Evolutionary conservation across 2,329 filamentous ascomycete genomes (phyloP), one percentile per base, ranked within the genome.

Genomic region (Penicillium sumatraense): DNA sequence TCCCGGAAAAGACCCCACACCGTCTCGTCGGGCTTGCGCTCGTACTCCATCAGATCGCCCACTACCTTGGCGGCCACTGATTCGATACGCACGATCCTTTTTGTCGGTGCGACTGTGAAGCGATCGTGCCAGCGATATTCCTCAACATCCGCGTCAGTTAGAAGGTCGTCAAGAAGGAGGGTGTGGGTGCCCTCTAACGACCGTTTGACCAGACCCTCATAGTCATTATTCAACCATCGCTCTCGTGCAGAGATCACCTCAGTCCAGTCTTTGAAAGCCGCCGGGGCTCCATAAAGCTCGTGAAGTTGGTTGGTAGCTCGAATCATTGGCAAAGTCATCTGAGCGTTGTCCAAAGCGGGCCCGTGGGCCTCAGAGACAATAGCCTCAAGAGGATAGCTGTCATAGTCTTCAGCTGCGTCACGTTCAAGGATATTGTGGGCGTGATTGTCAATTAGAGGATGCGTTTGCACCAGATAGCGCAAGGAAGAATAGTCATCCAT

Each of bases 1-100:
- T 57, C 23, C 2, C 60, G 69, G 62, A 64, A 77, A 54, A 38
- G 40, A 18, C 49, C 55, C 63, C 59, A 65, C 51, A 66, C 51
- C 14, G 59, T 51, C 40, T 72, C 67, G 20, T 68, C 68, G 2
- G 72, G 65, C 27, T 74, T 72, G 5, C 73, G 67, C 44, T 75
- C 46, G 36, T 23, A 52, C 26, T 49, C 60, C 53, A 74, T 13
- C 8, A 80, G 71, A 21, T 83, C 75, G 60, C 88, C 80, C 59
- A 86, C 75, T 21, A 91, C 77, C 9, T 83, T 77, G 31, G 86
- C 84, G 0, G 89, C 90, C 1, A 93, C 68, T 1, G 85, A 81
- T 72, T 96, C 91, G 59, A 96, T 89, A 8, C 90, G 83, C 16
- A 93, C 86, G 51, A 96, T 91, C 23, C 89, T 84, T 71, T 86